phyloP scores from a whole-genome alignment of 2,329 filamentous ascomycete species.

The Catunica adiposa region DNA sequence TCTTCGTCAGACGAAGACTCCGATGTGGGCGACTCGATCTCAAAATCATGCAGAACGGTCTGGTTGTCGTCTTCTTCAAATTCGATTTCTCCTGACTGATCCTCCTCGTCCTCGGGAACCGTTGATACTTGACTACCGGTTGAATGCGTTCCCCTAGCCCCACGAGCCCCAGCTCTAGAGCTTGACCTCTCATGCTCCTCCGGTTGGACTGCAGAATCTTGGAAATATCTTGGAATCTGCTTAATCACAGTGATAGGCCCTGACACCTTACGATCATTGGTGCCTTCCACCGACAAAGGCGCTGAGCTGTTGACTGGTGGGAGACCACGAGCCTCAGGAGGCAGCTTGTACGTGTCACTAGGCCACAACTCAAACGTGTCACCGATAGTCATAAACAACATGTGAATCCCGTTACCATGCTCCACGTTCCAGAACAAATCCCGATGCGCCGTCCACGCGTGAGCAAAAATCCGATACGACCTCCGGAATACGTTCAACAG shows the following conservation, averaged over 20 bases:
- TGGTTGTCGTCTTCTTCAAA: constrained; percentile 18
- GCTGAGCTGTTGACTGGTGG: constrained; percentile 25
- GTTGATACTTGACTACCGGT: constrained; percentile 64
- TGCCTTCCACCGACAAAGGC: constrained; percentile 16
- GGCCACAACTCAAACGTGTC: constrained; percentile 81
- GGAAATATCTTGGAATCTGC: background rate
- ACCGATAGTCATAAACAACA: constrained; percentile 94
- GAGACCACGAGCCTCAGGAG: constrained; percentile 76
- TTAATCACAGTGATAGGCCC: constrained; percentile 18
- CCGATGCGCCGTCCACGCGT: constrained; percentile 96
- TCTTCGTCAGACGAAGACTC: constrained; percentile 23
- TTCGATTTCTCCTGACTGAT: constrained; percentile 29
- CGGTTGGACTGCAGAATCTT: background rate
- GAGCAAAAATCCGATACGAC: constrained; percentile 90
- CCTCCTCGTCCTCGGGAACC: constrained; percentile 50
- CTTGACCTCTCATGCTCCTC: constrained; percentile 11
- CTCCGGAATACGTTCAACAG: constrained; percentile 89
- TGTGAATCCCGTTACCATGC: constrained; percentile 75
- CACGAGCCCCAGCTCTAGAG: constrained; percentile 55
- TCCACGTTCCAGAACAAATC: constrained; percentile 93
- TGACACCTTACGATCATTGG: constrained; percentile 16
- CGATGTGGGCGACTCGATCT: constrained; percentile 23
- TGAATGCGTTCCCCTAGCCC: constrained; percentile 53
- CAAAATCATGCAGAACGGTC: constrained; percentile 2
- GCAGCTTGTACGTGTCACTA: constrained; percentile 89